Conservation (phyloP, 352 stramenopile genomes). For the Phytophthora brassicae region DNA sequence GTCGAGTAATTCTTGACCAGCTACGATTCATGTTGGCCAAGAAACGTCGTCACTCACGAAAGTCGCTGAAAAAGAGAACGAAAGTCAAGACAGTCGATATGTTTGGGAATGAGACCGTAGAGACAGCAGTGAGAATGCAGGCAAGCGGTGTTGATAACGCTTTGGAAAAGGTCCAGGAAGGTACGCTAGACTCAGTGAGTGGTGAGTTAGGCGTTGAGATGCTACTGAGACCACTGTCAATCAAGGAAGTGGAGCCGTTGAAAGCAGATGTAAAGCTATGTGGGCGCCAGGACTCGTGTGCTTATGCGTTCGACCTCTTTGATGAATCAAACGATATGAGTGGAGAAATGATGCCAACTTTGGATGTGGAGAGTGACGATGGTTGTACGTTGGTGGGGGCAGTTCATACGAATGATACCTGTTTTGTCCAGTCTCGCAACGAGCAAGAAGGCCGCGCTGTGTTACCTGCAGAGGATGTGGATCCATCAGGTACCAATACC, state of each 20-base stretch:
- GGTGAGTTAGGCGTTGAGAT: conserved; percentile 1
- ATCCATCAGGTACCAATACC: not conserved
- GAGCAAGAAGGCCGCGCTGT: not conserved
- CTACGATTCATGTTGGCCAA: conserved; percentile 43
- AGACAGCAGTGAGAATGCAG: not conserved
- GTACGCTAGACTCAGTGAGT: not conserved
- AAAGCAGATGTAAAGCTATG: not conserved
- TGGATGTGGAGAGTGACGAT: not conserved
- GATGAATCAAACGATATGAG: conserved; percentile 4
- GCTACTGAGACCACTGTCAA: not conserved
- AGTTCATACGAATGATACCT: not conserved
- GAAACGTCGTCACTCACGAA: conserved; percentile 30
- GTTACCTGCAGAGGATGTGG: conserved; percentile 6
- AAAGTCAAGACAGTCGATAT: conserved; percentile 4
- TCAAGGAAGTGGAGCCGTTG: not conserved
- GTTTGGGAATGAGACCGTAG: not conserved
- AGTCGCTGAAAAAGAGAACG: conserved; percentile 17
- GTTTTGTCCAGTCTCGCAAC: not conserved
- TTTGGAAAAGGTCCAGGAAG: conserved; percentile 8
- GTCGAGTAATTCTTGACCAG: conserved; percentile 39
- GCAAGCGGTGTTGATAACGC: not conserved
- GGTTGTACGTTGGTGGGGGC: not conserved
- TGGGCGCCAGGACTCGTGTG: conserved; percentile 17
- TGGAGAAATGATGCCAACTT: not conserved
- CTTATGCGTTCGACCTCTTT: conserved; percentile 23